Conservation (phyloP, 805 yeast genomes). For the Candida vartiovaarae region DNA sequence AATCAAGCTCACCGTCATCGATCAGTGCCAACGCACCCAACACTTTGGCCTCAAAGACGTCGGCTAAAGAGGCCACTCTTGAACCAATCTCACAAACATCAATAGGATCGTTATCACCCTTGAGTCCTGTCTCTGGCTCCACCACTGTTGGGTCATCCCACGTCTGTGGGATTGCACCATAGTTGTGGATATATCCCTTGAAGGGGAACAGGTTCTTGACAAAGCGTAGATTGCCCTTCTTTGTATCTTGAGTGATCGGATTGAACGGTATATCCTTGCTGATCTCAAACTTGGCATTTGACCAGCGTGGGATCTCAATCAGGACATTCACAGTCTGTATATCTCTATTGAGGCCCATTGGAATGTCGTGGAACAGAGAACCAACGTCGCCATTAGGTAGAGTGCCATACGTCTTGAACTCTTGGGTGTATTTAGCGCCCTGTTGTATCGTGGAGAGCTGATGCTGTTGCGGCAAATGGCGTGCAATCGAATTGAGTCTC, state of each 20-base stretch:
- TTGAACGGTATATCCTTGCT: conserved; percentile 49
- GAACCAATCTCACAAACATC: conserved; percentile 80
- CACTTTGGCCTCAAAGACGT: conserved; percentile 57
- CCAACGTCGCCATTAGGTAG: conserved; percentile 75
- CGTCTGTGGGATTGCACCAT: conserved; percentile 88
- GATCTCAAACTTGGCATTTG: conserved; percentile 80
- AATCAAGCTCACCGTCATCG: conserved; percentile 95
- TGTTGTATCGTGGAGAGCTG: conserved; percentile 79
- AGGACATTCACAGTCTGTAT: conserved; percentile 51
- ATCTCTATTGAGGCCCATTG: conserved; percentile 40
- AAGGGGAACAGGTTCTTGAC: conserved; percentile 76
- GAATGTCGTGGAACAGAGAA: conserved; percentile 81
- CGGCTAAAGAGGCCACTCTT: conserved; percentile 50
- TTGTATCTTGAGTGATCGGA: conserved; percentile 76
- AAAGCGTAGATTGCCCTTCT: conserved; percentile 68
- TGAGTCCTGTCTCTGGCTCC: conserved; percentile 34
- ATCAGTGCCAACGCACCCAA: conserved; percentile 73
- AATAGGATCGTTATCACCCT: conserved; percentile 92
- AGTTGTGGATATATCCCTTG: conserved; percentile 81
- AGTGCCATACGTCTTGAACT: conserved; percentile 86
- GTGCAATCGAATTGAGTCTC: not conserved
- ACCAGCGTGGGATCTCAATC: conserved; percentile 76
- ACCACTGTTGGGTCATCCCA: conserved; percentile 88
- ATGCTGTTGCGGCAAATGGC: not conserved
- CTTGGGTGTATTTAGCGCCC: conserved; percentile 94